Conservation (phyloP, 768 basidiomycete species). For the Boletales sp. region DNA sequence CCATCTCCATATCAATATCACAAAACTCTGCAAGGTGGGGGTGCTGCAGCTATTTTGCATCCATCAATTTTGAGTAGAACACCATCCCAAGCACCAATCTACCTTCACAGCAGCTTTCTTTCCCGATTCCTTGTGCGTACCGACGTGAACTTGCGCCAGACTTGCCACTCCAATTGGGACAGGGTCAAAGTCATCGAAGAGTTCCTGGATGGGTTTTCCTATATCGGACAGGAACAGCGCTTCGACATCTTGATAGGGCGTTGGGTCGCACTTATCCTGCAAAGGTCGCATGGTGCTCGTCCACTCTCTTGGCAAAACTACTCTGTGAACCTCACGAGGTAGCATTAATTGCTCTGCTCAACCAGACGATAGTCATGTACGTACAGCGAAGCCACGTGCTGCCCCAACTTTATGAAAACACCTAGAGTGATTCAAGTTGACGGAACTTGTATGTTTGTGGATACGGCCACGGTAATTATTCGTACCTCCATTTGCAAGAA, state of each 20-base stretch:
- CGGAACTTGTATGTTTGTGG: not conserved
- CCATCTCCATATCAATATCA: slow-evolving; percentile 86
- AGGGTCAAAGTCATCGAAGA: slow-evolving; percentile 85
- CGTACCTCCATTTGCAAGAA: slow-evolving; percentile 84
- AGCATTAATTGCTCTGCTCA: slow-evolving; percentile 7
- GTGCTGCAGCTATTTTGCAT: slow-evolving; percentile 66
- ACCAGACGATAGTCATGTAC: slow-evolving; percentile 24
- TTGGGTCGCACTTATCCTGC: slow-evolving; percentile 93
- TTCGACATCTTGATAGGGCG: slow-evolving; percentile 74
- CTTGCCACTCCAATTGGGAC: slow-evolving; percentile 93
- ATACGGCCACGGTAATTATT: slow-evolving; percentile 5
- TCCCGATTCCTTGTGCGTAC: slow-evolving; percentile 65
- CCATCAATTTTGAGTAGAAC: slow-evolving; percentile 2
- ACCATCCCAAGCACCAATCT: slow-evolving; percentile 9
- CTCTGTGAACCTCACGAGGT: slow-evolving; percentile 26
- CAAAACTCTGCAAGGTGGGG: slow-evolving; percentile 91
- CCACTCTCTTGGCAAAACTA: slow-evolving; percentile 64
- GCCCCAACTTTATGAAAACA: slow-evolving; percentile 87
- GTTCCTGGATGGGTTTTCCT: slow-evolving; percentile 61
- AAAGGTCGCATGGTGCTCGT: slow-evolving; percentile 54
- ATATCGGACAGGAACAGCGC: slow-evolving; percentile 77
- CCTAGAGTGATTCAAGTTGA: slow-evolving; percentile 36
- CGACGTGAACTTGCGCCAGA: slow-evolving; percentile 93
- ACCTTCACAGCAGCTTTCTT: slow-evolving; percentile 85
- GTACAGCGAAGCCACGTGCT: slow-evolving; percentile 74